Conservation (phyloP, 495 filamentous ascomycete species). For the Parathielavia hyrcaniae region DNA sequence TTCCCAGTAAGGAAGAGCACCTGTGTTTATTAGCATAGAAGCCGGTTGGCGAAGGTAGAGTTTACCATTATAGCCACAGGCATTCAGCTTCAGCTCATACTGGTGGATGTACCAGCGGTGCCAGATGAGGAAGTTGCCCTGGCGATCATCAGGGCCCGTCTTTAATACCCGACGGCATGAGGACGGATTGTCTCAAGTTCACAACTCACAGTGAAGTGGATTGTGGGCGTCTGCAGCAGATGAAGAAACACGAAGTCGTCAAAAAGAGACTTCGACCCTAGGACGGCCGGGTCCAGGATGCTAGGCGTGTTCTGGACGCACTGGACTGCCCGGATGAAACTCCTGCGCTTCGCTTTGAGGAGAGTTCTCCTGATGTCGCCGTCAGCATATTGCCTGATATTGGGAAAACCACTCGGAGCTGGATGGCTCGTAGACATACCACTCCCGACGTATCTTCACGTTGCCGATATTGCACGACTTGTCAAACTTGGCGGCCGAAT, state of each 20-base stretch:
- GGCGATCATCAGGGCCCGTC: neutral
- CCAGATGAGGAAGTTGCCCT: slow-evolving; percentile 63
- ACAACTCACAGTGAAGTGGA: slow-evolving; percentile 49
- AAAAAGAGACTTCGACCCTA: slow-evolving; percentile 27
- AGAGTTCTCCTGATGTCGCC: slow-evolving; percentile 41
- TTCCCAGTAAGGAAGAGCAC: slow-evolving; percentile 52
- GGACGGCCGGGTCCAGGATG: slow-evolving; percentile 28
- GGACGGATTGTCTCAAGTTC: neutral
- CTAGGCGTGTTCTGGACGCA: slow-evolving; percentile 55
- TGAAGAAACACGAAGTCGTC: slow-evolving; percentile 69
- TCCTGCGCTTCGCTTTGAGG: slow-evolving; percentile 41
- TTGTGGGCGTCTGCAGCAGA: slow-evolving; percentile 53
- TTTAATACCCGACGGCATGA: neutral
- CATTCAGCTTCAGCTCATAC: slow-evolving; percentile 60
- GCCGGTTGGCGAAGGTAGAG: neutral
- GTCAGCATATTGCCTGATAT: slow-evolving; percentile 2
- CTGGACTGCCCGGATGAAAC: slow-evolving; percentile 59
- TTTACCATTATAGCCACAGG: slow-evolving; percentile 61
- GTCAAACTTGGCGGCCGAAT: slow-evolving; percentile 15
- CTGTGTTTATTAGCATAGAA: neutral
- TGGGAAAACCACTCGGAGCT: neutral
- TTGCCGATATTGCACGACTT: slow-evolving; percentile 21
- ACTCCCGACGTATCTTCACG: slow-evolving; percentile 29
- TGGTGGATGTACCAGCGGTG: slow-evolving; percentile 60
- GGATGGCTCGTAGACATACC: slow-evolving; percentile 10